These are phyloP conservation scores for Fusarium neocosmosporiellum DNA, from an alignment of 2,329 filamentous ascomycete genomes.

Conservation along the genomic window DNA sequence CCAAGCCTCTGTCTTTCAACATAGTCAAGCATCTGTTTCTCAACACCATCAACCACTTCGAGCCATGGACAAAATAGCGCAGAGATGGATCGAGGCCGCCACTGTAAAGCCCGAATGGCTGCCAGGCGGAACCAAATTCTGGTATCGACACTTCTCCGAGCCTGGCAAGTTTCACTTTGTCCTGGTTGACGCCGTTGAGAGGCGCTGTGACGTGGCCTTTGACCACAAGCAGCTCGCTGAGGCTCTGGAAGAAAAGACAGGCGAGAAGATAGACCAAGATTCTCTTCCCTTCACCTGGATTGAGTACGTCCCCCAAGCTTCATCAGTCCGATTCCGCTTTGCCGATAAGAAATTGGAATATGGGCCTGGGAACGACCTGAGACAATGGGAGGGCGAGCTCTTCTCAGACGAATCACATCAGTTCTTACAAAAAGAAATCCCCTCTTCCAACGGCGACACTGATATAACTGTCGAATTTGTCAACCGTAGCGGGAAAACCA, in stretches of 20 bases:
- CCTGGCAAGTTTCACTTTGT: constrained; percentile 36
- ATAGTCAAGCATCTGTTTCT: not conserved
- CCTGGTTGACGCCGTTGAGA: constrained; percentile 29
- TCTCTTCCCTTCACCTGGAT: constrained; percentile 41
- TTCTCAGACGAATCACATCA: constrained; percentile 12
- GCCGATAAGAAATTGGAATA: constrained; percentile 35
- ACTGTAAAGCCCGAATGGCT: constrained; percentile 40
- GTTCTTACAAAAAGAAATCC: constrained; percentile 30
- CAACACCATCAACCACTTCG: not conserved
- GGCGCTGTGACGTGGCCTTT: constrained; percentile 30
- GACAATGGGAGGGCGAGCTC: constrained; percentile 29
- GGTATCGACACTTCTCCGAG: constrained; percentile 36
- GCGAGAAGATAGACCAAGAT: constrained; percentile 5
- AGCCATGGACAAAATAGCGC: constrained; percentile 2
- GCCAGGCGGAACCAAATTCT: constrained; percentile 33
- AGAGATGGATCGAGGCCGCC: constrained; percentile 17
- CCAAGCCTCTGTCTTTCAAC: not conserved
- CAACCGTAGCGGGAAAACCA: constrained; percentile 34
- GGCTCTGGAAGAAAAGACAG: constrained; percentile 20
- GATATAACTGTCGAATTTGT: constrained; percentile 36
- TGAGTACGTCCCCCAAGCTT: constrained; percentile 17
- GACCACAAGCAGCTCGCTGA: constrained; percentile 37
- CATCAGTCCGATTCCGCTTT: constrained; percentile 33
- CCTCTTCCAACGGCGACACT: constrained; percentile 26
- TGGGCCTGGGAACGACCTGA: constrained; percentile 19